Evolutionary conservation across 2,329 filamentous ascomycete genomes (phyloP).

Genomic region (Verticillium klebahnii): DNA sequence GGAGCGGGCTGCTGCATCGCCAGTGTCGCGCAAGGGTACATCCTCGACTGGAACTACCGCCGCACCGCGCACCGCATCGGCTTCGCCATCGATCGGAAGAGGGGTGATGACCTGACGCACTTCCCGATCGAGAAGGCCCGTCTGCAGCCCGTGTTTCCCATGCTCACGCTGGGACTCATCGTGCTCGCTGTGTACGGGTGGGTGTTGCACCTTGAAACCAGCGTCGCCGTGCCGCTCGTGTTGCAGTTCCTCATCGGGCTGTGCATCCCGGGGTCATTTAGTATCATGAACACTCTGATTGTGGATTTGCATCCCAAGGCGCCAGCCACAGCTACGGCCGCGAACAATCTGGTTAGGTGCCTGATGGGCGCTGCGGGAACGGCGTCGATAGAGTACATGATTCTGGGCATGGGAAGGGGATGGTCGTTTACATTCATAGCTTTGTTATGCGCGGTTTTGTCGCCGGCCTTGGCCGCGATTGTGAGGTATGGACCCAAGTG

Average conservation of each 20-base stretch:
- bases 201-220: conserved; percentile 45
- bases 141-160: conserved; percentile 48
- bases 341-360: conserved; percentile 61
- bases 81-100: conserved; percentile 55
- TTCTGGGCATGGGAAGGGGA: conserved; percentile 50
- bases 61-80: conserved; percentile 59
- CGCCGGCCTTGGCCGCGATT: conserved; percentile 45
- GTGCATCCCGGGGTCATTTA: conserved; percentile 57
- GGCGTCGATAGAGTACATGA: conserved; percentile 55
- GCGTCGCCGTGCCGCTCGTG: conserved; percentile 50
- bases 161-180: conserved; percentile 48
- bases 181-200: conserved; percentile 54
- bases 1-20: conserved; percentile 45
- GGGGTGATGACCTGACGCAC: conserved; percentile 43
- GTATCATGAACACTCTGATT: conserved; percentile 57
- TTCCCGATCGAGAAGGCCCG: conserved; percentile 54
- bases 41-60: conserved; percentile 65
- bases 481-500: conserved; percentile 43
- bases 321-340: conserved; percentile 58
- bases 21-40: conserved; percentile 50
- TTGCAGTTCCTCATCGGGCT: conserved; percentile 54
- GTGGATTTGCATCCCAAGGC: conserved; percentile 59
- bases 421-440: conserved; percentile 60
- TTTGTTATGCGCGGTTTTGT: conserved; percentile 41
- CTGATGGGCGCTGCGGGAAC: conserved; percentile 54